Base-by-base conservation (phyloP, 2,329 filamentous ascomycete genomes). In the Exophiala dermatitidis region DNA sequence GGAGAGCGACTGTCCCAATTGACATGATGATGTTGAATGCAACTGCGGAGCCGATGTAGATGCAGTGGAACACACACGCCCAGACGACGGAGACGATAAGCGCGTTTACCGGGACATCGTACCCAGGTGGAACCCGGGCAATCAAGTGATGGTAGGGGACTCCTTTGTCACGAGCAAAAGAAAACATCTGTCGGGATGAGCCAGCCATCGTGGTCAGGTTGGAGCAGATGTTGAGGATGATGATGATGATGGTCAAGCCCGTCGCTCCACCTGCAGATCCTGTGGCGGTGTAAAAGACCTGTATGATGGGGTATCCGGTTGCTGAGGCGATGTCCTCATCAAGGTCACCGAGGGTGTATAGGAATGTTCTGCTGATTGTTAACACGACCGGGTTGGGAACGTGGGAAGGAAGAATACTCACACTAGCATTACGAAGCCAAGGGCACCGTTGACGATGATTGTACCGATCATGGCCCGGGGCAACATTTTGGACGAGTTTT, bases 61-160 rank as follows among this genome's bases (percentile, higher is more conserved):
- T 54, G 29, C 50, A 50, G 59, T 74, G 77, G 50, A 72, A 66
- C 59, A 64, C 64, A 43, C 69, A 75, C 50, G 60, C 71, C n/a
- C 69, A 75, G 43, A 68, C 66, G 44, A 74, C 77, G 65, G 69
- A 73, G 62, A 72, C 75, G 66, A 54, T 36, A 29, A 59, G 47
- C 9, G 56, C 46, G 31, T 46, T 43, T 12, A 57, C 37, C 28
- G 54, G 54, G 8, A 56, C 42, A 19, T 53, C 50, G 29, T 44
- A 56, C 7, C 54, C 46, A 12, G 46, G 10, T 8, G 44, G 44
- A 7, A 58, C 58, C 4, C 37, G 29, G 26, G 52, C 44, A 12
- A 60, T 28, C 49, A 45, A 54, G 10, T 33, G 42, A 60, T 65
- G 64, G 32, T 63, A 65, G 1, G 68, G 68, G 8, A 70, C 59